Percentiles rank a stretch among this genome's conserved stretches.
phyloP scores from a whole-genome alignment of 176 grass and related monocot species.

The Eleusine coracana region DNA sequence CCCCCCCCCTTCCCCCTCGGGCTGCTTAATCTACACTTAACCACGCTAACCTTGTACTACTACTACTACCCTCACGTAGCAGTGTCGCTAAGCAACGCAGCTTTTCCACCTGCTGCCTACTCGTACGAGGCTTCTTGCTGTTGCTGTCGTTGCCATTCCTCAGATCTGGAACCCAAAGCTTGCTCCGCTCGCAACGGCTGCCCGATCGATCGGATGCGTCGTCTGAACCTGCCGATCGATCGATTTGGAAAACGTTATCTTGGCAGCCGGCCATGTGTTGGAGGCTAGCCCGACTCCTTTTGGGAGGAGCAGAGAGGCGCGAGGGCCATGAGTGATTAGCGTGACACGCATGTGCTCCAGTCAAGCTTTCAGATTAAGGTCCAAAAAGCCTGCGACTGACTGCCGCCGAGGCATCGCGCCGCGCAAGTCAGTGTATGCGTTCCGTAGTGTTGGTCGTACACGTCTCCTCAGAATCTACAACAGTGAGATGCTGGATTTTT shows the following conservation, averaged over 20 bases:
- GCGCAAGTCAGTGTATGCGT: no score
- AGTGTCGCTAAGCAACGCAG: neutral
- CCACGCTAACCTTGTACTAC: neutral
- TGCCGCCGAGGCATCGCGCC: no score
- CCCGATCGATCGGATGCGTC: slow-evolving; percentile 14
- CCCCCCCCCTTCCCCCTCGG: neutral
- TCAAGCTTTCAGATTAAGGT: neutral
- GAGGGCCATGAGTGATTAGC: slow-evolving; percentile 39
- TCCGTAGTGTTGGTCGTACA: no score
- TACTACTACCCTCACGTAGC: neutral
- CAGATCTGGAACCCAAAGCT: slow-evolving; percentile 15
- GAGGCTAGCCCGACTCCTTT: neutral
- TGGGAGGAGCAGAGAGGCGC: neutral
- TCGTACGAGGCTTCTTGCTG: slow-evolving; percentile 1
- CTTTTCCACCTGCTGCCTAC: neutral
- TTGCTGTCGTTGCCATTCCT: neutral
- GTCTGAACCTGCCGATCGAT: neutral
- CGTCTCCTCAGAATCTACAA: slow-evolving; percentile 52
- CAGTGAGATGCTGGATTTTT: slow-evolving; percentile 4
- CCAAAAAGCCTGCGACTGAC: neutral
- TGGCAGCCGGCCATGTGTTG: neutral
- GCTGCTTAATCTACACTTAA: slow-evolving; percentile 23
- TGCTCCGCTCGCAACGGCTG: slow-evolving; percentile 3
- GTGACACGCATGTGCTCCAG: slow-evolving; percentile 36
- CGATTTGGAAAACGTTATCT: slow-evolving; percentile 43